phyloP scores from a whole-genome alignment of 140 eudicot genomes.

The Stevia rebaudiana region DNA sequence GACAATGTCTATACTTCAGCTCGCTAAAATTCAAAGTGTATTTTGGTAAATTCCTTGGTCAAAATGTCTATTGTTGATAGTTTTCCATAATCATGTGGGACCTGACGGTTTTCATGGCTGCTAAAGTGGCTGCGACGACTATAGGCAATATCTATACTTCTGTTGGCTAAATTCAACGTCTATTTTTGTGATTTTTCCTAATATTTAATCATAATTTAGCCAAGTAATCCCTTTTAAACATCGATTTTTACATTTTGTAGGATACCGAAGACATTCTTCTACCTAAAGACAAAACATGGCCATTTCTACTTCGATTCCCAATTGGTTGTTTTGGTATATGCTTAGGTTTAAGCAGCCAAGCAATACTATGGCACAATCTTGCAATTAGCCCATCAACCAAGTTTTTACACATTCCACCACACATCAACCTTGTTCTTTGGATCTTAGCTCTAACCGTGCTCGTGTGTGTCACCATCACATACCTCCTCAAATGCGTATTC shows the following conservation, averaged over 20 bases:
- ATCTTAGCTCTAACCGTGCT: slow-evolving; percentile 51
- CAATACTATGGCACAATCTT: slow-evolving; percentile 70
- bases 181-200: too few relatives aligned
- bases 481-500: slow-evolving; percentile 62
- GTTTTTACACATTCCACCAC: slow-evolving; percentile 63
- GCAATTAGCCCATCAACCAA: slow-evolving; percentile 59
- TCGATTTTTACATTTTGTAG: slow-evolving; percentile 32
- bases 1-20: too few relatives aligned
- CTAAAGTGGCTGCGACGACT: too few relatives aligned
- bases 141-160: too few relatives aligned
- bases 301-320: slow-evolving; percentile 85
- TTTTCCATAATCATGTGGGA: too few relatives aligned
- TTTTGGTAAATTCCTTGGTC: too few relatives aligned
- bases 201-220: not conserved
- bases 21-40: too few relatives aligned
- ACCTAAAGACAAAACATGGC: slow-evolving; percentile 86
- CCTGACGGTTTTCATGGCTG: too few relatives aligned
- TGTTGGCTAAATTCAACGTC: too few relatives aligned
- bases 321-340: slow-evolving; percentile 90
- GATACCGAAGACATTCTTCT: slow-evolving; percentile 85
- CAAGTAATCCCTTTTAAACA: not conserved
- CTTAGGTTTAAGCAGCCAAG: slow-evolving; percentile 91
- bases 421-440: slow-evolving; percentile 82
- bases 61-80: too few relatives aligned
- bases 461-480: slow-evolving; percentile 48